Base-by-base conservation (phyloP, 2,329 filamentous ascomycete species). In the Claviceps monticola region DNA sequence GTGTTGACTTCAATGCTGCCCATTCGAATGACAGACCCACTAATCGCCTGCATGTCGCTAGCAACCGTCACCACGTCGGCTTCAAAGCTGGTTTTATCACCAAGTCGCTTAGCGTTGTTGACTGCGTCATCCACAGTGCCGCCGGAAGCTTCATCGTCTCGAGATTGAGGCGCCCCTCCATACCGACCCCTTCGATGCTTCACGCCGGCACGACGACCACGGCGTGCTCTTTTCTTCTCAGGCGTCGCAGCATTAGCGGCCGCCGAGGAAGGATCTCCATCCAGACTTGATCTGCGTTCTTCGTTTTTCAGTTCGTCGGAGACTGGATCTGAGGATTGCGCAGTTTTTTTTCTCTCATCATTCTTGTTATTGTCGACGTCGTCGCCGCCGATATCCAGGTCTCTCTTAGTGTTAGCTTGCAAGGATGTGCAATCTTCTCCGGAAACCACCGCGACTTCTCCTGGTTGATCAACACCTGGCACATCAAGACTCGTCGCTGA, bases 131-230 rank as follows among this genome's bases (percentile, higher is more conserved):
- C 83, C 48, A 83, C 76, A 1, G 73, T 74, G 9, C 69, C 66
- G 50, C 66, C 59, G 0, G 60, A 57, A 0, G 62, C 60, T 3
- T 73, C 74, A 45, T 79, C 77, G 11, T 71, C 73, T 16, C 72
- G 69, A 3, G 72, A 74, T 48, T 71, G 69, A 0, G 76, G 76
- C 2, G 68, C 66, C 14, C 81, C 73, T 55, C 79, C 76, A 45
- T 71, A 71, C 51, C 75, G 74, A 14, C 72, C 74, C 57, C 79
- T 82, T 55, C 79, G 78, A 54, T 84, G 81, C 62, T 84, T 83
- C 17, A 78, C 76, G 2, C 86, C 85, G 21, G 84, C 86, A 47
- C 86, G 77, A n/a, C 79, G 75, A 4, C 86, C 86, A 51, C 85
- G 75, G 51, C 85, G 83, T 0, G 78, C 74, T 63, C 84, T 86